Percentiles rank a stretch among this genome's conserved stretches.
Evolutionary conservation across 2,329 filamentous ascomycete species (phyloP).

Genomic region (Epichloe gansuensis): DNA sequence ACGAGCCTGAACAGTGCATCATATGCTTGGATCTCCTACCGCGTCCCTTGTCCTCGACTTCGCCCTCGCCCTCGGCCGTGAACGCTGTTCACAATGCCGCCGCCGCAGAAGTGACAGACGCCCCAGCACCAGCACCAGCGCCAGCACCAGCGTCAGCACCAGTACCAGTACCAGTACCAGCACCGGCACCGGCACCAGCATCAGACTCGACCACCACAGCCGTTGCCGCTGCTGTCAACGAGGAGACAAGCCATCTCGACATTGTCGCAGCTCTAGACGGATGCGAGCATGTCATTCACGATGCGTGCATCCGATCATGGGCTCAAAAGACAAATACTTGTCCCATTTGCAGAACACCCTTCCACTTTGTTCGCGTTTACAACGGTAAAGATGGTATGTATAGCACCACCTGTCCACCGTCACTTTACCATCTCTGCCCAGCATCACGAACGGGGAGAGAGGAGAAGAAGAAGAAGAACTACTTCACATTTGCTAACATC

Average conservation of each 20-base stretch:
- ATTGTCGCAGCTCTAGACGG: constrained; percentile 51
- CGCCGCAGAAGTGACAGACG: not conserved
- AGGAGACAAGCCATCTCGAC: constrained; percentile 25
- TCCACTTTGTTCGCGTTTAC: constrained; percentile 81
- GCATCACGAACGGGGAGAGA: not conserved
- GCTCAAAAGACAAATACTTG: constrained; percentile 95
- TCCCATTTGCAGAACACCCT: constrained; percentile 85
- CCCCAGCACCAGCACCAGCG: not conserved
- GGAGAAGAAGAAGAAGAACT: not conserved
- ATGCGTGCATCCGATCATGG: constrained; percentile 88
- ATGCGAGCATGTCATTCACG: constrained; percentile 85
- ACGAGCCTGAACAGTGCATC: constrained; percentile 54
- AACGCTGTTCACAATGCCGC: constrained; percentile 7
- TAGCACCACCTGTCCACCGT: constrained; percentile 9
- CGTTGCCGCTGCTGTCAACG: constrained; percentile 9
- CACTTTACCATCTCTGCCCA: not conserved
- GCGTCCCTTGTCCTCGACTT: constrained; percentile 16
- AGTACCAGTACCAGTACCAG: constrained; percentile 13
- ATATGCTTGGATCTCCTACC: constrained; percentile 53
- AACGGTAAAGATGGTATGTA: constrained; percentile 65
- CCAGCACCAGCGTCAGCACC: not conserved
- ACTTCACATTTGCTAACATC: not conserved
- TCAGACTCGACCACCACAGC: constrained; percentile 10
- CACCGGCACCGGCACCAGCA: constrained; percentile 10
- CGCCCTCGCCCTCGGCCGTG: constrained; percentile 10